A percentile compares a stretch with the other conserved stretches of the same genome.
Conservation (phyloP, 2,329 filamentous ascomycete genomes). For the Hypoxylon sp. region DNA sequence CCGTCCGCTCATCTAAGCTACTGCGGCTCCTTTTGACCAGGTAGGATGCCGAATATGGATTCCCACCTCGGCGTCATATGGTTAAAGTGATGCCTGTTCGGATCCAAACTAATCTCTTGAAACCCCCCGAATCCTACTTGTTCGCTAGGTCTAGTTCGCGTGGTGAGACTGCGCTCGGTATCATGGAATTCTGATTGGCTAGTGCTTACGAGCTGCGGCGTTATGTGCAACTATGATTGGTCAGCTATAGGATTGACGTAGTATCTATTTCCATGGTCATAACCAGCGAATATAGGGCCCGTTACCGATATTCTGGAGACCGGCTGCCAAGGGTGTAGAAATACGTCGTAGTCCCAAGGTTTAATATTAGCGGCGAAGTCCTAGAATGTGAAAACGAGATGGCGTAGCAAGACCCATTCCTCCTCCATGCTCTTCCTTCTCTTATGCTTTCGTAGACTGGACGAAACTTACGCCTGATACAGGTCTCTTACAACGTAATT, state of each 20-base stretch:
- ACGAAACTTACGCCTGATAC: constrained; percentile 26
- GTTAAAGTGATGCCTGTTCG: constrained; percentile 31
- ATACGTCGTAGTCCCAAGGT: constrained; percentile 30
- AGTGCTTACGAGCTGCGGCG: constrained; percentile 38
- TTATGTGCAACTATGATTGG: constrained; percentile 30
- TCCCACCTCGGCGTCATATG: constrained; percentile 16
- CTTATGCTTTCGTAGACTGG: constrained; percentile 27
- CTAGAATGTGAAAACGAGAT: constrained; percentile 33
- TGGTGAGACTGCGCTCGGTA: constrained; percentile 25
- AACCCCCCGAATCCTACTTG: constrained; percentile 32
- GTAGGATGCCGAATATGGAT: constrained; percentile 24
- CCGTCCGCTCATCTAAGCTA: constrained; percentile 22
- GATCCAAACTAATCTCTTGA: constrained; percentile 22
- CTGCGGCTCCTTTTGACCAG: constrained; percentile 25
- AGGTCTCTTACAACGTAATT: constrained; percentile 22
- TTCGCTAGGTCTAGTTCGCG: constrained; percentile 22
- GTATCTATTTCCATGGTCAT: constrained; percentile 35
- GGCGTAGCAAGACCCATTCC: constrained; percentile 29
- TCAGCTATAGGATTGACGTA: constrained; percentile 30
- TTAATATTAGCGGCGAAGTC: constrained; percentile 30
- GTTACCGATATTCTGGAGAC: constrained; percentile 24
- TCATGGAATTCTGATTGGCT: constrained; percentile 35
- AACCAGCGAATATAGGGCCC: constrained; percentile 20
- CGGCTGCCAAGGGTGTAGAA: constrained; percentile 18
- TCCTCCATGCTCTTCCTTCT: constrained; percentile 25